Evolutionary conservation across 1,284 basidiomycete genomes (phyloP).

Genomic region (Malassezia arunalokei): DNA sequence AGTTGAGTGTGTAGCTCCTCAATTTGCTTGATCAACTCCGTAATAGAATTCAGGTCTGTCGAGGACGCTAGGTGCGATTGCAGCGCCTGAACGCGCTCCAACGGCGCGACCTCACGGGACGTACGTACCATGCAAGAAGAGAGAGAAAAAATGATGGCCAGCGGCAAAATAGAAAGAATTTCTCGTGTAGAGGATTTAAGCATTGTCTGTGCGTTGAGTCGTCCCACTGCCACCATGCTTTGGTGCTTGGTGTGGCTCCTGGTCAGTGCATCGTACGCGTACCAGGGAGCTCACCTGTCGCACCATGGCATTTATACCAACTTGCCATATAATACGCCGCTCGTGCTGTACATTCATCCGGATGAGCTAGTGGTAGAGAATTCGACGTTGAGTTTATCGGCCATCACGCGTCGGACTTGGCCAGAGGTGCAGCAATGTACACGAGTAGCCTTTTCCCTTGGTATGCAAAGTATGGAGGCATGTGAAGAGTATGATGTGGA

Average conservation of each 20-base stretch:
- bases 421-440: background rate
- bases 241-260: too few relatives aligned
- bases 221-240: background rate
- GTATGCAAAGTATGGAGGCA: constrained; percentile 1
- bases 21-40: background rate
- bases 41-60: constrained; percentile 14
- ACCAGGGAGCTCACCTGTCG: background rate
- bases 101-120: background rate
- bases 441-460: too few relatives aligned
- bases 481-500: constrained; percentile 3
- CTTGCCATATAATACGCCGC: background rate
- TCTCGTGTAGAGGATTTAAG: background rate
- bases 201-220: background rate
- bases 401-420: background rate
- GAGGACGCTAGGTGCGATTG: constrained; percentile 8
- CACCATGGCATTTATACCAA: constrained; percentile 10
- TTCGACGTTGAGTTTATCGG: background rate
- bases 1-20: background rate
- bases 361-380: background rate
- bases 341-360: constrained; percentile 6
- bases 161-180: background rate
- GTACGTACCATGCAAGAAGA: too few relatives aligned
- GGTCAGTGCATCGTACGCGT: background rate
- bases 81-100: constrained; percentile 10
- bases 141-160: too few relatives aligned